Percentiles rank a stretch among this genome's conserved stretches.
These are phyloP conservation scores for Globisporangium takayamanum DNA, from an alignment of 352 stramenopile species.

Conservation along the genomic window DNA sequence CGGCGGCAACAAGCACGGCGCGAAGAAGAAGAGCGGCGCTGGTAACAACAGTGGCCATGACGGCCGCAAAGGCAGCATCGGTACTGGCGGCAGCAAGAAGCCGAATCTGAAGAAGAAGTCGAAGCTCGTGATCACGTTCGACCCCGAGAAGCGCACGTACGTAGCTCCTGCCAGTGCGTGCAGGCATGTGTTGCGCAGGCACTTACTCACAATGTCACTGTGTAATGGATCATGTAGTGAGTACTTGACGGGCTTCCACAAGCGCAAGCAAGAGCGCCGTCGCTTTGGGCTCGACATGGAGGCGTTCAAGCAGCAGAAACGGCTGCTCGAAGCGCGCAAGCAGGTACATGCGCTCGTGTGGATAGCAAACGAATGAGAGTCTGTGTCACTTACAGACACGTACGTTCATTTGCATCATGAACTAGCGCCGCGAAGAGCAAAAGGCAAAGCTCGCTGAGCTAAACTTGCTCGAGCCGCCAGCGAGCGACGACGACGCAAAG, in stretches of 20 bases:
- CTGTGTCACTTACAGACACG: background rate
- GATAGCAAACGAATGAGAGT: background rate
- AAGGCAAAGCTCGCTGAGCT: constrained; percentile 58
- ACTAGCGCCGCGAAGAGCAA: constrained; percentile 62
- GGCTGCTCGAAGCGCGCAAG: constrained; percentile 71
- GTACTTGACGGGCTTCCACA: constrained; percentile 83
- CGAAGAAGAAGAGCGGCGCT: constrained; percentile 25
- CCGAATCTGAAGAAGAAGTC: constrained; percentile 68
- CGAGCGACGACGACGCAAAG: constrained; percentile 31
- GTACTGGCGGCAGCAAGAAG: constrained; percentile 20
- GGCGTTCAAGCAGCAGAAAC: constrained; percentile 86
- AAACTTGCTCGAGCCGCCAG: constrained; percentile 34
- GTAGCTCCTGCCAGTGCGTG: constrained; percentile 5
- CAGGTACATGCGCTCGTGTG: constrained; percentile 23
- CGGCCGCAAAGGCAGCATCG: constrained; percentile 16
- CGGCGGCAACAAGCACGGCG: constrained; percentile 16
- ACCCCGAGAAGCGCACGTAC: constrained; percentile 82
- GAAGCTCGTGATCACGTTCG: constrained; percentile 84
- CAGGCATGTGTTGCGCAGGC: background rate
- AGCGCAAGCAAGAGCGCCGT: constrained; percentile 82
- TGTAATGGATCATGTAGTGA: constrained; percentile 27
- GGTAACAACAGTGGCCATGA: constrained; percentile 13
- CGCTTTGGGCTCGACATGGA: constrained; percentile 86
- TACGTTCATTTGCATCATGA: background rate
- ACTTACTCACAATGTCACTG: background rate